Conservation (phyloP, 2,329 filamentous ascomycete species). For the Colletotrichum sp. region DNA sequence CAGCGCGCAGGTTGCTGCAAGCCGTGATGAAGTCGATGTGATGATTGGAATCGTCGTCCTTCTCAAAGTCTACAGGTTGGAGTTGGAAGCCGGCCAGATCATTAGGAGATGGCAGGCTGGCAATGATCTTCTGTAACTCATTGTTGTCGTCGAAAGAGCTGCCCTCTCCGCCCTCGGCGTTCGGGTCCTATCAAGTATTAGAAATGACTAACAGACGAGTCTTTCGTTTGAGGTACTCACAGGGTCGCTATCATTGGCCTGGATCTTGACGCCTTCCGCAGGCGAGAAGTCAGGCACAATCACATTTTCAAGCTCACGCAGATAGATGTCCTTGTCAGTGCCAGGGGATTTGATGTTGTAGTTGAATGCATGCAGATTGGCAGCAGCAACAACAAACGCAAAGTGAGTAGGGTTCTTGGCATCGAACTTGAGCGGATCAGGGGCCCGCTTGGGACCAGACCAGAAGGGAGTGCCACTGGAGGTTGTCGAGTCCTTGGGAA, state of each 20-base stretch:
- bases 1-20: slow-evolving; percentile 92
- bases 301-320: slow-evolving; percentile 85
- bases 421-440: slow-evolving; percentile 90
- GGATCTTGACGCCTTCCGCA: slow-evolving; percentile 91
- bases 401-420: slow-evolving; percentile 84
- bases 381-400: slow-evolving; percentile 84
- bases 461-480: slow-evolving; percentile 92
- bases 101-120: slow-evolving; percentile 78
- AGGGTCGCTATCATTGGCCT: slow-evolving; percentile 92
- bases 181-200: slow-evolving; percentile 70
- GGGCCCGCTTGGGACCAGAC: slow-evolving; percentile 97
- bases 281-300: slow-evolving; percentile 96
- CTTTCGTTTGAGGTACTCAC: slow-evolving; percentile 46
- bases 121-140: slow-evolving; percentile 76
- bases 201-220: background rate
- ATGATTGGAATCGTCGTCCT: slow-evolving; percentile 96
- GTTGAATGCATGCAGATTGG: slow-evolving; percentile 96
- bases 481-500: slow-evolving; percentile 91
- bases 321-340: slow-evolving; percentile 72
- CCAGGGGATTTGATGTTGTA: slow-evolving; percentile 92
- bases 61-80: slow-evolving; percentile 94
- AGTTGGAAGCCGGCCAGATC: slow-evolving; percentile 87
- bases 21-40: slow-evolving; percentile 99
- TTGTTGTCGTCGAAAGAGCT: slow-evolving; percentile 71
- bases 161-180: slow-evolving; percentile 58